These are phyloP conservation scores for Bocquillonia castaneifolia DNA, from an alignment of 441 rosid genomes.

Conservation along the genomic window DNA sequence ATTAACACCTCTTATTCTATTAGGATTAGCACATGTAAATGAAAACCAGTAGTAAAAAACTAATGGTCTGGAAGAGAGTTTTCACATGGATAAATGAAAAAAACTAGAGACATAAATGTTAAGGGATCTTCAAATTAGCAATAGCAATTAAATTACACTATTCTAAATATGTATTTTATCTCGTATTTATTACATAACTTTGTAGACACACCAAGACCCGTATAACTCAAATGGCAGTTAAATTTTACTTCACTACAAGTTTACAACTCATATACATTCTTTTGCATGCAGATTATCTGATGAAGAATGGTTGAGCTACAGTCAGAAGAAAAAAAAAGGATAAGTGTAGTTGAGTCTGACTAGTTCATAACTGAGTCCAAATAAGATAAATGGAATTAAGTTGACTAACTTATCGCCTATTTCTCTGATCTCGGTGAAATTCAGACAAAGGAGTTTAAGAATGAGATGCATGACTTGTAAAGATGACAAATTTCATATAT, in stretches of 20 bases:
- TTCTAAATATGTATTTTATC: neutral
- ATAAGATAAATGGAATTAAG: neutral
- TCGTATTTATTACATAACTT: neutral
- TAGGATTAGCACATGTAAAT: neutral
- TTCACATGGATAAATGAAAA: neutral
- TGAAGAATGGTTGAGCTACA: neutral
- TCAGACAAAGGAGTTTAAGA: neutral
- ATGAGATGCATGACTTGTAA: neutral
- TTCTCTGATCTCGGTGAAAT: neutral
- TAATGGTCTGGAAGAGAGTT: neutral
- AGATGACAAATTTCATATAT: too few species aligned
- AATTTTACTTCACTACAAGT: neutral
- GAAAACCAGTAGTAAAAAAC: too few species aligned
- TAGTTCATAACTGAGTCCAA: neutral
- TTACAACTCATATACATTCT: neutral
- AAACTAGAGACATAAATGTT: too few species aligned
- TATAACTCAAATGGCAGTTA: neutral
- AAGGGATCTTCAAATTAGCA: neutral
- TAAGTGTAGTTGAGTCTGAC: neutral
- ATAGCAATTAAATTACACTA: neutral
- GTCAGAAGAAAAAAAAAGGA: neutral
- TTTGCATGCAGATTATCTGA: neutral
- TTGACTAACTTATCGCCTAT: neutral
- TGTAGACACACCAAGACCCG: too few species aligned
- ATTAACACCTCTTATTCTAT: neutral